Evolutionary conservation across 1,284 basidiomycete genomes (phyloP).

Genomic region (Fomitopsis pinicola): DNA sequence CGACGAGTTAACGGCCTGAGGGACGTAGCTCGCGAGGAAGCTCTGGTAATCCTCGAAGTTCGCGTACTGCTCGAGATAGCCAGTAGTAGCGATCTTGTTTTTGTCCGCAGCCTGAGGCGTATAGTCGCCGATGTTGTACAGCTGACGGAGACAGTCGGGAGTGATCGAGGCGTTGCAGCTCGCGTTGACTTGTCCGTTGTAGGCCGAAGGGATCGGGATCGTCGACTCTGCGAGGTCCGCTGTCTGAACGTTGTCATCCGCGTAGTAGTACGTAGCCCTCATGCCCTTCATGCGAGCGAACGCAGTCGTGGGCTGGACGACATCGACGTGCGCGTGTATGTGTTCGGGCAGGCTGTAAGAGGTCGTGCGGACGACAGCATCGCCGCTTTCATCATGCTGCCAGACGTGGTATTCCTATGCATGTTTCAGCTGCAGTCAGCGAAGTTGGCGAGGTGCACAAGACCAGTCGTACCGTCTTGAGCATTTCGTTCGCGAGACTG

Average conservation of each 20-base stretch:
- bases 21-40: constrained; percentile 29
- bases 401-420: constrained; percentile 60
- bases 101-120: constrained; percentile 37
- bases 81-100: constrained; percentile 56
- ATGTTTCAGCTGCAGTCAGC: not conserved
- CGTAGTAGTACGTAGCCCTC: constrained; percentile 40
- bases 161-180: constrained; percentile 51
- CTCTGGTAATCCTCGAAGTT: constrained; percentile 45
- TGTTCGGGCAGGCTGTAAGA: constrained; percentile 63
- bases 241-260: constrained; percentile 16
- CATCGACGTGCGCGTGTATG: constrained; percentile 60
- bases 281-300: constrained; percentile 51
- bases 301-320: constrained; percentile 73
- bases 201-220: constrained; percentile 28
- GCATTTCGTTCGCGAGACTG: constrained; percentile 58
- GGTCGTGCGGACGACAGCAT: constrained; percentile 57
- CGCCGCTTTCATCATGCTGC: constrained; percentile 48
- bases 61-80: constrained; percentile 60
- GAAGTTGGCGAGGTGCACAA: not conserved
- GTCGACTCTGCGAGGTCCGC: constrained; percentile 24
- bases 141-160: constrained; percentile 47
- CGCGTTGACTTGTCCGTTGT: constrained; percentile 41
- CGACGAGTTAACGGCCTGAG: constrained; percentile 28
- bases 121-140: constrained; percentile 53
- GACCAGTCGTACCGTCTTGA: constrained; percentile 50